Percentiles rank a stretch among this genome's conserved stretches.
Evolutionary conservation across 1,284 basidiomycete genomes (phyloP).

Genomic region (Apiotrichum brassicae): DNA sequence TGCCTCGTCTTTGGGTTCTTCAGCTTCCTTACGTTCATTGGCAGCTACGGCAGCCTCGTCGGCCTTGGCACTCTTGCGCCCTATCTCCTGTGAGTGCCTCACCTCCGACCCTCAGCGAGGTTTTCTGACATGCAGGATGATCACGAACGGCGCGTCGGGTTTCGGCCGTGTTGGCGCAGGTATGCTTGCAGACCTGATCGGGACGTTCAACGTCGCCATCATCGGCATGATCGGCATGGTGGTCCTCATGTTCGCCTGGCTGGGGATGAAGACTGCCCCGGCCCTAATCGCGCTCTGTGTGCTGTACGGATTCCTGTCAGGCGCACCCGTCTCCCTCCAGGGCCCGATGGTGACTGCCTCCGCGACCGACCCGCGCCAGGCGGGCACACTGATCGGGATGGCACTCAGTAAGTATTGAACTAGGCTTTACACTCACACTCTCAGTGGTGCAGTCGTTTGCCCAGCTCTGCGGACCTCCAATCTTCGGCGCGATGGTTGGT

Average conservation of each 20-base stretch:
- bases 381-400: slow-evolving; percentile 38
- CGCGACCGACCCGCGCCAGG: slow-evolving; percentile 32
- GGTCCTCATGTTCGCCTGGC: slow-evolving; percentile 33
- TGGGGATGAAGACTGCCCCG: slow-evolving; percentile 20
- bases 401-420: slow-evolving; percentile 22
- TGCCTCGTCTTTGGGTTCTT: slow-evolving; percentile 33
- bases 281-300: slow-evolving; percentile 28
- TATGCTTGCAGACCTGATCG: slow-evolving; percentile 23
- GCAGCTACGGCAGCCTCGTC: slow-evolving; percentile 27
- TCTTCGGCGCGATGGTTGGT: slow-evolving; percentile 36
- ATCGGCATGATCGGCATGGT: slow-evolving; percentile 20
- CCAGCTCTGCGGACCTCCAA: slow-evolving; percentile 32
- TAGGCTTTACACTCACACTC: not conserved
- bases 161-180: slow-evolving; percentile 30
- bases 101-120: not conserved
- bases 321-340: slow-evolving; percentile 35
- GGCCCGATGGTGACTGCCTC: slow-evolving; percentile 26
- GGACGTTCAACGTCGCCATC: slow-evolving; percentile 32
- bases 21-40: slow-evolving; percentile 33
- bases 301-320: slow-evolving; percentile 30
- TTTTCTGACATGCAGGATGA: slow-evolving; percentile 17
- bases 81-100: slow-evolving; percentile 31
- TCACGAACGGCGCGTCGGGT: slow-evolving; percentile 29
- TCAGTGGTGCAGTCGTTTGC: slow-evolving; percentile 31
- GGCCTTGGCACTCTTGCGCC: slow-evolving; percentile 29